phyloP scores from a whole-genome alignment of 2,329 filamentous ascomycete genomes.

The Zasmidium citrigriseum region DNA sequence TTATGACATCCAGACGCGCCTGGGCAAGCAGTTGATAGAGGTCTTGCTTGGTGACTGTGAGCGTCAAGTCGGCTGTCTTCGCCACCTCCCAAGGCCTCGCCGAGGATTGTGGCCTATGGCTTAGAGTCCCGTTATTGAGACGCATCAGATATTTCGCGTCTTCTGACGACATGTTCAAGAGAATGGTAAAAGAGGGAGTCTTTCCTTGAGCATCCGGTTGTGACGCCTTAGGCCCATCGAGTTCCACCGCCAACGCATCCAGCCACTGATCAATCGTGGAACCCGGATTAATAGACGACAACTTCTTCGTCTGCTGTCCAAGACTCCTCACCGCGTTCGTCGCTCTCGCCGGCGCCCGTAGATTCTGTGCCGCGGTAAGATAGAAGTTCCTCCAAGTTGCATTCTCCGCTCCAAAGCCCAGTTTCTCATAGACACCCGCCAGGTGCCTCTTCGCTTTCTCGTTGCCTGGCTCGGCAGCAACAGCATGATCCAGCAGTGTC shows the following conservation, averaged over 20 bases:
- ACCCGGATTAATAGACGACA: neutral
- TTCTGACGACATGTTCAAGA: neutral
- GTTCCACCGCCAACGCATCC: neutral
- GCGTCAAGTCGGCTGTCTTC: neutral
- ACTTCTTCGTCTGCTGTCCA: neutral
- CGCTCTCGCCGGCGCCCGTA: neutral
- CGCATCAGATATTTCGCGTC: neutral
- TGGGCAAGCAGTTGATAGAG: neutral
- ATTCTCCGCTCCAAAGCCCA: constrained; percentile 1
- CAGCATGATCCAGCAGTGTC: constrained; percentile 6
- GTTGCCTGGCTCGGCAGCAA: constrained; percentile 3
- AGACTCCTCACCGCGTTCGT: neutral
- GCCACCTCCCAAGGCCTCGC: neutral
- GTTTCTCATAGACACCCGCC: constrained; percentile 3
- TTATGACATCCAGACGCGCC: neutral
- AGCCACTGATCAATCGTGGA: neutral
- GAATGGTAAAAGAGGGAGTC: constrained; percentile 1
- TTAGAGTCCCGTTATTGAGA: neutral
- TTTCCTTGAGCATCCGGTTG: neutral
- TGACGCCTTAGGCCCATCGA: neutral
- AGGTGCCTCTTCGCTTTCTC: neutral
- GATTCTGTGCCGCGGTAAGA: neutral
- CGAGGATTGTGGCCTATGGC: neutral
- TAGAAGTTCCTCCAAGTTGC: constrained; percentile 1
- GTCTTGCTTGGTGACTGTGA: neutral